Evolutionary conservation across 169 alveolate genomes (phyloP).

Genomic region (Theileria parva): DNA sequence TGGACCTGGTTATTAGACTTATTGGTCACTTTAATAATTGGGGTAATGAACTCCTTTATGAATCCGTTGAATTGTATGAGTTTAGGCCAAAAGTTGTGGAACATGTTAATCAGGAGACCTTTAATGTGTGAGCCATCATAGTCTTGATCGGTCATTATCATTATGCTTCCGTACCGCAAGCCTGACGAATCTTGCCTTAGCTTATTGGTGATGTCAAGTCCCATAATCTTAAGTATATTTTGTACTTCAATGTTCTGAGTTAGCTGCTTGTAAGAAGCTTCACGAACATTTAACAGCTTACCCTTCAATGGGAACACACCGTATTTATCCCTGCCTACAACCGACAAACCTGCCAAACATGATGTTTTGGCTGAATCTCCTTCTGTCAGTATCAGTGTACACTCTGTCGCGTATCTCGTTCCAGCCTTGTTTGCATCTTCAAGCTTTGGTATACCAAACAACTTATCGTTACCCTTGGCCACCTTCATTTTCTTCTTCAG

Average conservation of each 20-base stretch:
- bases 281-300: conserved; percentile 98
- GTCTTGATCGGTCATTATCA: conserved; percentile 99
- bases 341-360: conserved; percentile 98
- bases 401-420: conserved; percentile 88
- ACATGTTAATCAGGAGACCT: conserved; percentile 97
- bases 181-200: conserved; percentile 86
- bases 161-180: conserved; percentile 96
- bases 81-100: conserved; percentile 99
- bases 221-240: conserved; percentile 93
- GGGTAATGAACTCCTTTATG: conserved; percentile 97
- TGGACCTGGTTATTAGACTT: conserved; percentile 80
- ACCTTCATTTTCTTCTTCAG: conserved; percentile 84
- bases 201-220: conserved; percentile 88
- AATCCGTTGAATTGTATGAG: conserved; percentile 93
- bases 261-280: conserved; percentile 92
- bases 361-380: conserved; percentile 99
- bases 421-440: conserved; percentile 99
- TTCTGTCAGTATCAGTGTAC: conserved; percentile 98
- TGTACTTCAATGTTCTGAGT: conserved; percentile 96
- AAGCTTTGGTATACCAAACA: conserved; percentile 90
- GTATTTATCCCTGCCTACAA: conserved; percentile 96
- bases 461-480: conserved; percentile 72
- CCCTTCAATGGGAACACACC: conserved; percentile 99
- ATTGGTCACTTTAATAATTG: conserved; percentile 95
- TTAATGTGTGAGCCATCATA: conserved; percentile 99